Conservation (phyloP, 352 stramenopile genomes). For the Phytophthora parvispora region DNA sequence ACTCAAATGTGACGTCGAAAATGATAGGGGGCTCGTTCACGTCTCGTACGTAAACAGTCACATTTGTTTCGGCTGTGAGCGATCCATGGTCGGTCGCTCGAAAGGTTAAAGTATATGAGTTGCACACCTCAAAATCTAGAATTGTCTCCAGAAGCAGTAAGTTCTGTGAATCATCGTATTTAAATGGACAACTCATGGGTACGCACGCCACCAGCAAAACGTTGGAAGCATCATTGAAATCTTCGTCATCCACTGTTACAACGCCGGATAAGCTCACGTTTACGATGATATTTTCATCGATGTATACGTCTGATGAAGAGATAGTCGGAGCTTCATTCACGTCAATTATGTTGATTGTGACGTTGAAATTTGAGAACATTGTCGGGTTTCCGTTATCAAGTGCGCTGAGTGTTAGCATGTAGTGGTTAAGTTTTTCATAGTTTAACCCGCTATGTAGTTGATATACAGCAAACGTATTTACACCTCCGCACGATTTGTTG, state of each 20-base stretch:
- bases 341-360: slow-evolving; percentile 23
- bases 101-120: slow-evolving; percentile 29
- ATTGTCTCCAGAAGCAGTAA: neutral
- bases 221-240: slow-evolving; percentile 6
- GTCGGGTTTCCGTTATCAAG: slow-evolving; percentile 26
- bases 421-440: slow-evolving; percentile 26
- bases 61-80: slow-evolving; percentile 28
- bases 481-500: slow-evolving; percentile 33
- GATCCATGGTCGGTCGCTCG: slow-evolving; percentile 38
- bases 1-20: slow-evolving; percentile 15
- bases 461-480: slow-evolving; percentile 30
- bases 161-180: neutral
- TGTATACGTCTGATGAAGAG: slow-evolving; percentile 9
- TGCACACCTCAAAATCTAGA: slow-evolving; percentile 35
- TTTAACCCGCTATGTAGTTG: slow-evolving; percentile 27
- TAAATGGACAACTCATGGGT: slow-evolving; percentile 17
- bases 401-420: slow-evolving; percentile 10
- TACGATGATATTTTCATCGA: slow-evolving; percentile 12
- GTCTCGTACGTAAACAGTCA: slow-evolving; percentile 53
- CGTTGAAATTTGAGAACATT: slow-evolving; percentile 16
- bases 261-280: slow-evolving; percentile 14
- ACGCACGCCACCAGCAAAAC: slow-evolving; percentile 16
- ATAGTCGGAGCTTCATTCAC: slow-evolving; percentile 32
- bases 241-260: slow-evolving; percentile 19
- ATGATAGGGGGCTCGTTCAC: slow-evolving; percentile 63